These are phyloP conservation scores for Fragilaria crotonensis DNA, from an alignment of 108 stramenopile genomes.

Conservation along the genomic window DNA sequence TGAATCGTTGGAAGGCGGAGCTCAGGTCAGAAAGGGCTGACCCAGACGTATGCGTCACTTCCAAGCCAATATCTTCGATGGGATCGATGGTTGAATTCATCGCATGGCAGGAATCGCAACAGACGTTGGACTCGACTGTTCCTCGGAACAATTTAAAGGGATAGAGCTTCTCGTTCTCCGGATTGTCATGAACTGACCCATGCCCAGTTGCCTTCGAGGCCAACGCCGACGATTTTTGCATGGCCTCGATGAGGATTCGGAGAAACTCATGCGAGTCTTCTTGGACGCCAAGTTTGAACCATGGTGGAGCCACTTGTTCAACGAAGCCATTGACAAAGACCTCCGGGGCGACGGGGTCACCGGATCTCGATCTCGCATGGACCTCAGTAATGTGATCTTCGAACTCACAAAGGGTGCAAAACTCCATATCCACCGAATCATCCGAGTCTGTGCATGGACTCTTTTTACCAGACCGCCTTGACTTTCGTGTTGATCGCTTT, in stretches of 20 bases:
- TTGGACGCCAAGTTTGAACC: slow-evolving; percentile 89
- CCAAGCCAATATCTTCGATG: slow-evolving; percentile 86
- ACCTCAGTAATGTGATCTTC: slow-evolving; percentile 58
- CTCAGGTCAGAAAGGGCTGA: slow-evolving; percentile 44
- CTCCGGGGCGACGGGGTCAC: slow-evolving; percentile 49
- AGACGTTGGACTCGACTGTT: slow-evolving; percentile 76
- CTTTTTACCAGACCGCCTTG: slow-evolving; percentile 15
- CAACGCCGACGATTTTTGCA: slow-evolving; percentile 63
- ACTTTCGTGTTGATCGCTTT: not conserved
- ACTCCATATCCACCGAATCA: slow-evolving; percentile 26
- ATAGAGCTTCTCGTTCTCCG: slow-evolving; percentile 47
- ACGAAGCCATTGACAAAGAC: slow-evolving; percentile 77
- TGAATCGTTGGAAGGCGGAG: slow-evolving; percentile 68
- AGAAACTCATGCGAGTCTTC: slow-evolving; percentile 99
- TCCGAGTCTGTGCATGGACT: slow-evolving; percentile 10
- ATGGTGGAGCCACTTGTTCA: slow-evolving; percentile 72
- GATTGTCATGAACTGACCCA: not conserved
- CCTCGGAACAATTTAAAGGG: slow-evolving; percentile 85
- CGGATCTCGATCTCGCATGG: slow-evolving; percentile 25
- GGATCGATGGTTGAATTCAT: slow-evolving; percentile 73
- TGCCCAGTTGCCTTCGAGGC: slow-evolving; percentile 33
- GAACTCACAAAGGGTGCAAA: slow-evolving; percentile 74
- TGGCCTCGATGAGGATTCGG: slow-evolving; percentile 89
- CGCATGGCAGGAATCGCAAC: slow-evolving; percentile 55
- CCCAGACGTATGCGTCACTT: slow-evolving; percentile 42